These are phyloP conservation scores for Amaranthus tricolor DNA, from an alignment of 179 eudicot genomes.

Conservation along the genomic window DNA sequence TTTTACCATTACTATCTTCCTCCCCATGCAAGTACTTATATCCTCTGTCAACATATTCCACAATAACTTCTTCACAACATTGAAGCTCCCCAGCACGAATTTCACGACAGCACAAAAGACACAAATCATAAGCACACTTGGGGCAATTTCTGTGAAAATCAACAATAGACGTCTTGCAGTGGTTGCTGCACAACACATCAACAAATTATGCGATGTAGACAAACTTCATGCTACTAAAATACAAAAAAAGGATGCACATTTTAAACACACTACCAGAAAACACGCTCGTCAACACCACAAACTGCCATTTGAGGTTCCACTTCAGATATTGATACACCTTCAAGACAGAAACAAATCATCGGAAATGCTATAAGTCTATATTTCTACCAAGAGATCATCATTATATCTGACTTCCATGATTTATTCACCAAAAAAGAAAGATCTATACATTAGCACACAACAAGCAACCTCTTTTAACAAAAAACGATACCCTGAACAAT, in stretches of 20 bases:
- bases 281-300: neutral
- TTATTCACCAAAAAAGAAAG: neutral
- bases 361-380: too few relatives aligned
- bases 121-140: slow-evolving; percentile 57
- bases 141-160: slow-evolving; percentile 72
- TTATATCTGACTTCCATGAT: neutral
- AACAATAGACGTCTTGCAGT: slow-evolving; percentile 64
- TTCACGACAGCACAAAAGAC: slow-evolving; percentile 70
- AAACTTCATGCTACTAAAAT: neutral
- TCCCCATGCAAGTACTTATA: slow-evolving; percentile 44
- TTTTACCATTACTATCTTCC: neutral
- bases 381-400: too few relatives aligned
- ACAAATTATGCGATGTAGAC: neutral
- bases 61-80: slow-evolving; percentile 36
- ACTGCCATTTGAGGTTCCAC: neutral
- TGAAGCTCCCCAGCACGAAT: slow-evolving; percentile 50
- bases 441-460: neutral
- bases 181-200: slow-evolving; percentile 48
- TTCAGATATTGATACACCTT: neutral
- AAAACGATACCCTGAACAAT: neutral
- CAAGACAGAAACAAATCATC: neutral
- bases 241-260: too few relatives aligned
- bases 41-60: slow-evolving; percentile 31
- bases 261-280: slow-evolving; percentile 1
- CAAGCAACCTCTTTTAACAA: neutral